Percentiles rank a stretch among this genome's conserved stretches.
These are phyloP conservation scores for Syzygium malaccense DNA, from an alignment of 441 rosid species.

Conservation along the genomic window DNA sequence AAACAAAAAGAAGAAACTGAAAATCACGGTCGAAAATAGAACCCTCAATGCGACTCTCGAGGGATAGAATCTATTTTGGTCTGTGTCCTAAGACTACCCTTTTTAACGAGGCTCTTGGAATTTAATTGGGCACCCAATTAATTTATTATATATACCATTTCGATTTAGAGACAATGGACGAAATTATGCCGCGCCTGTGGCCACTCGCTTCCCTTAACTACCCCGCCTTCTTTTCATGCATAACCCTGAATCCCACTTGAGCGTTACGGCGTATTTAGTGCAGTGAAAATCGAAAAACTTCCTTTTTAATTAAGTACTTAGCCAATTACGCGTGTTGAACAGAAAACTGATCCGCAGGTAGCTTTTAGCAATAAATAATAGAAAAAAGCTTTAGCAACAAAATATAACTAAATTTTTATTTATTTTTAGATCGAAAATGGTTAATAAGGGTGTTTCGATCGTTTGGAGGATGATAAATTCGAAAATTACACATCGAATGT, in stretches of 20 bases:
- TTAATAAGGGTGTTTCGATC: neutral
- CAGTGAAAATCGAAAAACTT: neutral
- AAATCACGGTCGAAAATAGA: neutral
- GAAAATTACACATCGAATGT: neutral
- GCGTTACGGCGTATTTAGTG: neutral
- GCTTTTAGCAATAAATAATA: neutral
- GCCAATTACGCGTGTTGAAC: too few species aligned
- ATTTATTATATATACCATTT: neutral
- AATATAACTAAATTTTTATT: neutral
- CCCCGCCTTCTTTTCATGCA: neutral
- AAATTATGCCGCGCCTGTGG: neutral
- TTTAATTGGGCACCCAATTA: neutral
- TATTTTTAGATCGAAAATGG: neutral
- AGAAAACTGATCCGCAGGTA: neutral
- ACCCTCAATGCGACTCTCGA: accelerated
- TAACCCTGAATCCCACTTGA: neutral
- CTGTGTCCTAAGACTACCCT: neutral
- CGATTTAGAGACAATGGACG: neutral
- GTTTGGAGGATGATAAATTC: neutral
- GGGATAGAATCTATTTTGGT: neutral
- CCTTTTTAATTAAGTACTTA: neutral
- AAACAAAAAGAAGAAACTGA: neutral
- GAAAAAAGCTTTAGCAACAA: neutral
- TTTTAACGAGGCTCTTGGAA: neutral
- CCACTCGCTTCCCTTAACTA: neutral